These are phyloP conservation scores for Chlorociboria aeruginascens DNA, from an alignment of 495 filamentous ascomycete genomes.

Conservation along the genomic window DNA sequence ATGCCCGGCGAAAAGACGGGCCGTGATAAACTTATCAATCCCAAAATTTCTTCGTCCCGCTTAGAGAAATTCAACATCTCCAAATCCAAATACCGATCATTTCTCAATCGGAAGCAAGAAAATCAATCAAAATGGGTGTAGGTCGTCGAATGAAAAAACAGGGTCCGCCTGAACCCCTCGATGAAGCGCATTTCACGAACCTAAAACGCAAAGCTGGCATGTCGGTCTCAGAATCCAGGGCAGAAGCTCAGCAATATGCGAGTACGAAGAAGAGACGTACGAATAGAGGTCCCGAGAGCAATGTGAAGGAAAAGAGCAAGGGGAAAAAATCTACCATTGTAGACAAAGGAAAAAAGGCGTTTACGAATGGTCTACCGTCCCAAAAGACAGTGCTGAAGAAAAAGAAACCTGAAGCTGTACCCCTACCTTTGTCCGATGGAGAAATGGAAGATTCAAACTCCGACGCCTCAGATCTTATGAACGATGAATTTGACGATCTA, in stretches of 20 bases:
- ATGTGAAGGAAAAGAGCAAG: conserved; percentile 34
- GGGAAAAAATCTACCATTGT: conserved; percentile 21
- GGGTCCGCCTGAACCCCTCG: conserved; percentile 69
- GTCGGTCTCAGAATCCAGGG: conserved; percentile 31
- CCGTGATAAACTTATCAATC: background rate
- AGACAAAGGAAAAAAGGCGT: conserved; percentile 22
- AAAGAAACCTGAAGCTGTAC: conserved; percentile 26
- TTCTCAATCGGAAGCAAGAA: background rate
- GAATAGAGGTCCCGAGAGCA: conserved; percentile 23
- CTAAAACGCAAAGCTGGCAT: conserved; percentile 64
- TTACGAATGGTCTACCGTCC: conserved; percentile 11
- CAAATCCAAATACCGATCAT: background rate
- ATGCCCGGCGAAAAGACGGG: background rate
- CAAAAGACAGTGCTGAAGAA: conserved; percentile 19
- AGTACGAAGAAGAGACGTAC: conserved; percentile 54
- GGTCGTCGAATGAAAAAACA: conserved; percentile 94
- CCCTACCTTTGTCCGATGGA: conserved; percentile 32
- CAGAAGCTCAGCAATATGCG: conserved; percentile 30
- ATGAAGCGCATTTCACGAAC: conserved; percentile 64
- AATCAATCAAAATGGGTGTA: conserved; percentile 55
- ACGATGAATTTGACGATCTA: conserved; percentile 44
- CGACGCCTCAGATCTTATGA: conserved; percentile 24
- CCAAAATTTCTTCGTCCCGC: background rate
- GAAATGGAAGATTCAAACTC: conserved; percentile 24
- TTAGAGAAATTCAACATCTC: background rate